Base-by-base conservation (phyloP, 257 asterid species). In the Nicotiana paniculata region DNA sequence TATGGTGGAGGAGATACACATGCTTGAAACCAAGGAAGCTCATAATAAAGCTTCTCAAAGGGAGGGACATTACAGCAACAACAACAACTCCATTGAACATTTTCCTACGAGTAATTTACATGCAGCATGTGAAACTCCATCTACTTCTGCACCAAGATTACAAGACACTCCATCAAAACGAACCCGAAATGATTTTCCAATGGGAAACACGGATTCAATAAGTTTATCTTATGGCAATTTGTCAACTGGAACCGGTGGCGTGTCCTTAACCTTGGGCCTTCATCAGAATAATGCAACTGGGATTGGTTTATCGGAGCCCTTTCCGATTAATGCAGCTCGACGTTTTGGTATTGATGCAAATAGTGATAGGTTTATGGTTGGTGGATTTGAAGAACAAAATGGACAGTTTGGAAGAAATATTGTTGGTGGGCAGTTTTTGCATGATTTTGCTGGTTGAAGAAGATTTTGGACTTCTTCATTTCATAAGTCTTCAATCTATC, bases 1-100 rank as follows among this genome's bases (percentile, higher is more conserved):
- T 54, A 96, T 96, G 99, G 99, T 96, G 83, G 99, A 96, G 85
- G 99, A 96, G 85, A 93, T 96, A 77, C 97, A 94, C 91, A 90
- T 79, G 91, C 97, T 94, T 1, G 98, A 96, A 86, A 94, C 97
- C 1, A 88, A 91, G 9, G 94, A 94, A 65, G 67, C 83, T 80
- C 93, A 92, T 77, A 91, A 92, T 82, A 28, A 81, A 51, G 2
- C 63, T 39, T 85, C 91, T 0, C 91, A 86, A 70, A 83, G 82
- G 70, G 91, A 86, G 37, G 95, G 86, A 62, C 78, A 82, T 15
- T 81, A 82, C 79, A 83, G 57, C 17, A 66, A 84, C 82, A 76
- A 83, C 33, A 86, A 81, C 16, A 77, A 84, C 8, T 82, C 54
- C 18, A 84, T 26, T 13, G 88, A 90, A 70, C 91, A 82, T 53